Conservation (phyloP, 768 basidiomycete species). For the Thelephora ganbajun region DNA sequence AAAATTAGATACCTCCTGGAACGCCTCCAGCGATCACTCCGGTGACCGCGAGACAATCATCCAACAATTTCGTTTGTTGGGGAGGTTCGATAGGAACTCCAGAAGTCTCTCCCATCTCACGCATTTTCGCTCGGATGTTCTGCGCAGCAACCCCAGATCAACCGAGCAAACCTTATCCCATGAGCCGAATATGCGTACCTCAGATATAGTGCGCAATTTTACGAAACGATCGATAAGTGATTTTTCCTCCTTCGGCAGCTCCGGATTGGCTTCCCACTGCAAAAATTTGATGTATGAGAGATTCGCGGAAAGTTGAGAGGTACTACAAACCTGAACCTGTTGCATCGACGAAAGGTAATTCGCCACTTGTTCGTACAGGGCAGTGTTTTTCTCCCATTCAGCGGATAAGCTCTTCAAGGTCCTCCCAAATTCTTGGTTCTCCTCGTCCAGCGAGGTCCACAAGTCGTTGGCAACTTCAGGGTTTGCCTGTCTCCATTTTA, state of each 20-base stretch:
- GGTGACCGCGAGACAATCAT: conserved; percentile 59
- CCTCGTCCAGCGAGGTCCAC: conserved; percentile 49
- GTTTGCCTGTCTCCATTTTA: conserved; percentile 74
- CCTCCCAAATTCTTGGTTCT: conserved; percentile 45
- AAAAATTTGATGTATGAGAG: background rate
- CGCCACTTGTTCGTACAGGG: conserved; percentile 39
- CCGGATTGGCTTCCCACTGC: conserved; percentile 33
- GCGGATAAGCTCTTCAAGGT: conserved; percentile 37
- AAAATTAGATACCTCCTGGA: conserved; percentile 63
- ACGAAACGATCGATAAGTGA: conserved; percentile 41
- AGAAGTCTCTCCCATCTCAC: conserved; percentile 63
- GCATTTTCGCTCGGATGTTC: conserved; percentile 72
- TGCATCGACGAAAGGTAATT: conserved; percentile 50
- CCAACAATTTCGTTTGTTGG: conserved; percentile 73
- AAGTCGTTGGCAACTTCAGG: conserved; percentile 38
- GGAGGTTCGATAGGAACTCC: conserved; percentile 84
- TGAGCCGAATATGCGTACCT: conserved; percentile 26
- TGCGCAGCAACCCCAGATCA: conserved; percentile 16
- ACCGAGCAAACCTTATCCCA: background rate
- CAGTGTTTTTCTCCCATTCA: conserved; percentile 31
- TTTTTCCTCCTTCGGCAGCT: conserved; percentile 27
- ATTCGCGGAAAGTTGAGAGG: background rate
- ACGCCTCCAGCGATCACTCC: conserved; percentile 93
- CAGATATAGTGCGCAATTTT: conserved; percentile 38
- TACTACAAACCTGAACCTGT: conserved; percentile 33